phyloP scores from a whole-genome alignment of 441 rosid genomes.

The Raphanus hybrid region DNA sequence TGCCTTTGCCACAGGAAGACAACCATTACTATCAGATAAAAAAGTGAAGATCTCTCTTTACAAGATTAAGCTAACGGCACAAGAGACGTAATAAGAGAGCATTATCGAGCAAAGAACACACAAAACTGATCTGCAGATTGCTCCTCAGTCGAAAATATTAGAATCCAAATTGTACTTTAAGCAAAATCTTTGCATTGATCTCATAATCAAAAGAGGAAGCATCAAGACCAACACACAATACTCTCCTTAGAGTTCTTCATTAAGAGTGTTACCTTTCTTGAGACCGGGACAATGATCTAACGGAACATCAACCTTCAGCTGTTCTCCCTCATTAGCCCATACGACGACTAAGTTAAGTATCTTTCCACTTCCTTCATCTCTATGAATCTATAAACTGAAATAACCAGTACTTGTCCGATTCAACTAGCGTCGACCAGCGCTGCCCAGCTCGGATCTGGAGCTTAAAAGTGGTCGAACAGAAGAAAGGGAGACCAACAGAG shows the following conservation, averaged over 20 bases:
- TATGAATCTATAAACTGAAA: conserved; percentile 58
- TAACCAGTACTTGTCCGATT: conserved; percentile 66
- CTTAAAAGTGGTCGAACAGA: conserved; percentile 79
- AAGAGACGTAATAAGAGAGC: neutral
- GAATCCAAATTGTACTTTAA: no score
- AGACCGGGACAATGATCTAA: conserved; percentile 72
- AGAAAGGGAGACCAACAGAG: conserved; percentile 69
- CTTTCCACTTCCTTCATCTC: conserved; percentile 75
- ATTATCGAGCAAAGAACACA: neutral
- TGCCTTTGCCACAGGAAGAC: no score
- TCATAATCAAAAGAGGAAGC: neutral
- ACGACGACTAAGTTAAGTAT: conserved; percentile 78
- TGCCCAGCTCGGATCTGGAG: conserved; percentile 93
- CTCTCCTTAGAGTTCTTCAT: neutral
- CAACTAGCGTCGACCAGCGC: conserved; percentile 71
- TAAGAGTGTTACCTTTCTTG: conserved; percentile 60
- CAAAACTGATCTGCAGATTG: neutral
- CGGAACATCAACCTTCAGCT: conserved; percentile 78
- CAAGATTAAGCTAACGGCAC: neutral
- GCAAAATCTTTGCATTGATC: neutral
- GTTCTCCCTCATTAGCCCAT: conserved; percentile 83
- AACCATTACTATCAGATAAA: no score
- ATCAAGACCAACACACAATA: neutral
- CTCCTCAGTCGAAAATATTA: neutral
- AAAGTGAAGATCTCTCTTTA: neutral